Percentiles rank a stretch among this genome's conserved stretches.
These are phyloP conservation scores for Lactifluus pinguis DNA, from an alignment of 768 basidiomycete species.

Conservation along the genomic window DNA sequence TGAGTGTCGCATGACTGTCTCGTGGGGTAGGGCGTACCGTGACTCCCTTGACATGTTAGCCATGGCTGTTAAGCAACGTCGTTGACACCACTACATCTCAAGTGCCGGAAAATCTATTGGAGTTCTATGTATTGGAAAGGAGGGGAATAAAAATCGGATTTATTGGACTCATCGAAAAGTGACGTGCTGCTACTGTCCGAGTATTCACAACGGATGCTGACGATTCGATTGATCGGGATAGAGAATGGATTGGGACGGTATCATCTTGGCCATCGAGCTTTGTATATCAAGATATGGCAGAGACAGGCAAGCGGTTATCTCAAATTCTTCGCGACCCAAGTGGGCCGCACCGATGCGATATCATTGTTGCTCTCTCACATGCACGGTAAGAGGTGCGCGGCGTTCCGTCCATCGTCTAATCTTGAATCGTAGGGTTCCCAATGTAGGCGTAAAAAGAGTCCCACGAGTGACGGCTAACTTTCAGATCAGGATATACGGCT, in stretches of 20 bases:
- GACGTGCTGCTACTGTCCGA: conserved; percentile 12
- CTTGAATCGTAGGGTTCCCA: conserved; percentile 24
- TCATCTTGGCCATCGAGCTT: conserved; percentile 81
- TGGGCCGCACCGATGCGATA: conserved; percentile 62
- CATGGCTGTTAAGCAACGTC: conserved; percentile 88
- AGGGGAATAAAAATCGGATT: conserved; percentile 66
- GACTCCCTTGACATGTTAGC: conserved; percentile 33
- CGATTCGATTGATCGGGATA: conserved; percentile 23
- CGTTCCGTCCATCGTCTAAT: not conserved
- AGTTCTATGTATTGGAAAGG: conserved; percentile 60
- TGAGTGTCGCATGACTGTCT: conserved; percentile 28
- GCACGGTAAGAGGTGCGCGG: conserved; percentile 40
- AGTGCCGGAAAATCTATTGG: conserved; percentile 51
- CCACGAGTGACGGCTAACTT: not conserved
- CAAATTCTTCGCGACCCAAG: conserved; percentile 58
- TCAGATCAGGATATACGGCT: conserved; percentile 53
- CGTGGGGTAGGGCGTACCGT: not conserved
- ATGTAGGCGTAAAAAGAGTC: conserved; percentile 20
- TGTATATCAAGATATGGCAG: conserved; percentile 63
- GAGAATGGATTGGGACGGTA: conserved; percentile 86
- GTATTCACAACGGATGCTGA: not conserved
- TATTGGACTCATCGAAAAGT: conserved; percentile 87
- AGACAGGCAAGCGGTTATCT: conserved; percentile 67
- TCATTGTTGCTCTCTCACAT: conserved; percentile 84
- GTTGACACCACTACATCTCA: conserved; percentile 54